Base-by-base conservation (phyloP, 192 early-diverging fungal species). In the Coemansia sp. region DNA sequence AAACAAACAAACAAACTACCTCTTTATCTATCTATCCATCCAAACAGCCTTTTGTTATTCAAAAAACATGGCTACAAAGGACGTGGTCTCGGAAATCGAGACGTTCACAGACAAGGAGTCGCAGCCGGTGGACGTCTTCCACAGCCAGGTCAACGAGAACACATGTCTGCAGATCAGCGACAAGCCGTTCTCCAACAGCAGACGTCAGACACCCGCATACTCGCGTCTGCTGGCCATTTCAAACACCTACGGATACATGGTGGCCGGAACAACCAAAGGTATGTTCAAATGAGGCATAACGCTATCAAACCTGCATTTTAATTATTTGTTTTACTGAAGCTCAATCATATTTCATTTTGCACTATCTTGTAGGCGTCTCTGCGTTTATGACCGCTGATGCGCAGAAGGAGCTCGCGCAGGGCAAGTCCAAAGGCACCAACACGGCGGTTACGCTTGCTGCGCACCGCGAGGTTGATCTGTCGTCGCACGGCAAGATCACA, bases 181-280 rank as follows among this genome's bases (percentile, higher is more conserved):
- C 67, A n/a, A 71, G 33, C 71, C 30, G 11, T 82, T 82, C 36
- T 70, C 74, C 1, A 31, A 32, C 17, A 30, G 36, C 61, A 60
- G 75, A 56, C 74, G 80, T 40, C 64, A 80, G 0, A 85, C 84
- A 10, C 82, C 85, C 6, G 63, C 80, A 16, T 71, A 79, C 50
- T 79, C 82, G 3, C 83, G 77, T 28, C 67, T 91, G 16, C 77
- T 92, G 49, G 86, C 69, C 0, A 76, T 86, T 7, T 90, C 89
- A 30, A 89, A 83, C 61, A 84, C 49, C n/a, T 85, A 83, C 65
- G 89, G 89, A 1, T 92, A 86, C 56, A 86, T 90, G 56, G 84
- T 89, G 14, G 91, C 88, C 12, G 91, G 86, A 6, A 77, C 84
- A 14, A 77, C 67, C 28, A 62, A 76, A 60, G 89, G 89, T 87